Percentiles rank a stretch among this genome's conserved stretches.
These are phyloP conservation scores for Quercus suber DNA, from an alignment of 306 rosid species.

Conservation along the genomic window DNA sequence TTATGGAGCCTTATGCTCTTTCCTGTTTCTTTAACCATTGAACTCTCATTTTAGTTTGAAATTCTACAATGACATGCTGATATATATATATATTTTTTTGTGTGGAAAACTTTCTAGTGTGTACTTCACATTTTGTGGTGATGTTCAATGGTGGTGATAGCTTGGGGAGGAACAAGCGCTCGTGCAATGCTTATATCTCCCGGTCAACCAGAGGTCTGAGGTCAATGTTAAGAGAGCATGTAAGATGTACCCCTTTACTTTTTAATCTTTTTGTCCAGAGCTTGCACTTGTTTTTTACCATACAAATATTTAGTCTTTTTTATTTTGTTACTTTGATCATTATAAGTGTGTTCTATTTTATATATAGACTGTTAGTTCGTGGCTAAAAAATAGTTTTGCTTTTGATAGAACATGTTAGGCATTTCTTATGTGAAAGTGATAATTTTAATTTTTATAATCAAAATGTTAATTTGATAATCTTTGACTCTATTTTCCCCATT, in stretches of 20 bases:
- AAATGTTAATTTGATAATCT: not conserved
- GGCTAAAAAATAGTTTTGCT: constrained; percentile 7
- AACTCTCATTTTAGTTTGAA: not conserved
- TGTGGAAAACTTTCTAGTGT: constrained; percentile 45
- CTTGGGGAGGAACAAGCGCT: constrained; percentile 42
- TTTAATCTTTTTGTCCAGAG: not conserved
- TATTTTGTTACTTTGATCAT: not conserved
- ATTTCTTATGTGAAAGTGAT: constrained; percentile 3
- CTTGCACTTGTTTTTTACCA: not conserved
- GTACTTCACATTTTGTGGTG: constrained; percentile 83
- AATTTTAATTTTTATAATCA: not conserved
- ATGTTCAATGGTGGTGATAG: constrained; percentile 71
- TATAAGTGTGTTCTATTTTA: not conserved
- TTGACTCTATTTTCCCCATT: not conserved
- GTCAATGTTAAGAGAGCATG: constrained; percentile 74
- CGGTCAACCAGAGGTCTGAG: constrained; percentile 82
- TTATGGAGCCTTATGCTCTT: constrained; percentile 2
- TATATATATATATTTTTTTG: not conserved
- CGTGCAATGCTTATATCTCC: constrained; percentile 68
- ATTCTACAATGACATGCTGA: not conserved
- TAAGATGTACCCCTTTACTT: constrained; percentile 34
- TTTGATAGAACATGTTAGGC: constrained; percentile 19
- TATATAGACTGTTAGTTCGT: not conserved
- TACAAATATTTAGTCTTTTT: not conserved
- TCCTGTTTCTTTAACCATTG: constrained; percentile 14